Conservation (phyloP, 2,329 filamentous ascomycete species). For the Amylocarpus encephaloides region DNA sequence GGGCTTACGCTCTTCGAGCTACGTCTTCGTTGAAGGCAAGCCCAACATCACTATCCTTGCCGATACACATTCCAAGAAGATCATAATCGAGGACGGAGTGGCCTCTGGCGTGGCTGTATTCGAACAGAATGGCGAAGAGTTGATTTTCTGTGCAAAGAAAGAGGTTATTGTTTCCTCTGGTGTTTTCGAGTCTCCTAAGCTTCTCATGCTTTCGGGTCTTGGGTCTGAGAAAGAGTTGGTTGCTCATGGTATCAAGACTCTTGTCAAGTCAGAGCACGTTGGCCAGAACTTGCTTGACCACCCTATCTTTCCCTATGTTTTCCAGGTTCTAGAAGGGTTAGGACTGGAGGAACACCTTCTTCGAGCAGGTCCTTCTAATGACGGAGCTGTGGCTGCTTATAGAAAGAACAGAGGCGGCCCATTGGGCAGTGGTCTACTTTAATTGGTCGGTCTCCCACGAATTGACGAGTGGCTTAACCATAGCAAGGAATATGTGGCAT, state of each 20-base stretch:
- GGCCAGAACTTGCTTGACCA: constrained; percentile 34
- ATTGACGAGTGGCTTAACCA: constrained; percentile 49
- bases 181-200: constrained; percentile 44
- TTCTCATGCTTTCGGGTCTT: constrained; percentile 45
- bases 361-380: constrained; percentile 32
- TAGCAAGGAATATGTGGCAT: constrained; percentile 40
- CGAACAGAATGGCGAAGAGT: constrained; percentile 33
- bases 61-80: constrained; percentile 43
- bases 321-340: constrained; percentile 37
- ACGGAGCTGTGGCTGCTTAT: constrained; percentile 37
- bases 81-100: constrained; percentile 44
- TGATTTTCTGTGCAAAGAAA: constrained; percentile 38
- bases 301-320: constrained; percentile 35
- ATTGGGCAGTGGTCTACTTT: constrained; percentile 37
- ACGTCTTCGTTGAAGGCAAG: constrained; percentile 45
- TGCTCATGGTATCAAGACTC: constrained; percentile 26
- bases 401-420: constrained; percentile 36
- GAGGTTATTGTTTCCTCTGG: constrained; percentile 23
- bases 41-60: constrained; percentile 48
- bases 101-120: constrained; percentile 43
- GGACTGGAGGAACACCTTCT: constrained; percentile 35
- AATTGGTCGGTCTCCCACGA: constrained; percentile 49
- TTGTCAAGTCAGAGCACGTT: constrained; percentile 28
- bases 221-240: constrained; percentile 38
- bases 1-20: constrained; percentile 47